Evolutionary conservation across 257 asterid species (phyloP).

Genomic region (Solanum dulcamara): DNA sequence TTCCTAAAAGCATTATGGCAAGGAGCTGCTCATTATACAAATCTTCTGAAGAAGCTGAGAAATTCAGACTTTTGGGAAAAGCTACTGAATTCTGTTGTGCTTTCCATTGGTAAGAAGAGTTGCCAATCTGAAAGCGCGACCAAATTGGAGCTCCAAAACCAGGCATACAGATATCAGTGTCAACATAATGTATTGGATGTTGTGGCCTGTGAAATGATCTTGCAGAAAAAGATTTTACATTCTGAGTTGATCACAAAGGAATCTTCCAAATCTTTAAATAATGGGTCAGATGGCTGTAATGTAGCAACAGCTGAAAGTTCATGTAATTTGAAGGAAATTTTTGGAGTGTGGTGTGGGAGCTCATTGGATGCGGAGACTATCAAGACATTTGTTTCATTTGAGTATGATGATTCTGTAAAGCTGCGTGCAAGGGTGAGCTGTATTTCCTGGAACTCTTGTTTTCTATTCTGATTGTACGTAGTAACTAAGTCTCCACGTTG

Average conservation of each 20-base stretch:
- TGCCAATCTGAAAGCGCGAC: conserved; percentile 24
- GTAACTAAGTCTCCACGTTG: neutral
- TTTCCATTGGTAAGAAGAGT: conserved; percentile 18
- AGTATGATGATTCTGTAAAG: conserved; percentile 31
- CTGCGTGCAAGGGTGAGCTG: conserved; percentile 53
- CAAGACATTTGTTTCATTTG: conserved; percentile 59
- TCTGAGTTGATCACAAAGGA: conserved; percentile 34
- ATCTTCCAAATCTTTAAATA: conserved; percentile 27
- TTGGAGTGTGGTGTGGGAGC: conserved; percentile 52
- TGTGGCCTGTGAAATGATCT: conserved; percentile 62
- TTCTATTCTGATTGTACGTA: neutral
- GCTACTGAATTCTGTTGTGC: conserved; percentile 38
- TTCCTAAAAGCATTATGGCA: conserved; percentile 91
- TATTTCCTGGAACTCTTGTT: neutral
- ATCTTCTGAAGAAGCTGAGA: conserved; percentile 56
- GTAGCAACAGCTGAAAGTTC: conserved; percentile 15
- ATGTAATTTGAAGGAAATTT: conserved; percentile 33
- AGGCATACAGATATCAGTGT: conserved; percentile 41
- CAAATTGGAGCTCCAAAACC: conserved; percentile 25
- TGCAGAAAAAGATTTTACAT: conserved; percentile 63
- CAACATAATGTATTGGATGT: conserved; percentile 56
- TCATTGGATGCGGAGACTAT: conserved; percentile 48
- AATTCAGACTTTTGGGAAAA: conserved; percentile 64
- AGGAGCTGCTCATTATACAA: conserved; percentile 75
- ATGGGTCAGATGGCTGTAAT: conserved; percentile 21